Base-by-base conservation (phyloP, 2,329 filamentous ascomycete genomes). In the Ophiognomonia clavigignenti-juglandacearum region DNA sequence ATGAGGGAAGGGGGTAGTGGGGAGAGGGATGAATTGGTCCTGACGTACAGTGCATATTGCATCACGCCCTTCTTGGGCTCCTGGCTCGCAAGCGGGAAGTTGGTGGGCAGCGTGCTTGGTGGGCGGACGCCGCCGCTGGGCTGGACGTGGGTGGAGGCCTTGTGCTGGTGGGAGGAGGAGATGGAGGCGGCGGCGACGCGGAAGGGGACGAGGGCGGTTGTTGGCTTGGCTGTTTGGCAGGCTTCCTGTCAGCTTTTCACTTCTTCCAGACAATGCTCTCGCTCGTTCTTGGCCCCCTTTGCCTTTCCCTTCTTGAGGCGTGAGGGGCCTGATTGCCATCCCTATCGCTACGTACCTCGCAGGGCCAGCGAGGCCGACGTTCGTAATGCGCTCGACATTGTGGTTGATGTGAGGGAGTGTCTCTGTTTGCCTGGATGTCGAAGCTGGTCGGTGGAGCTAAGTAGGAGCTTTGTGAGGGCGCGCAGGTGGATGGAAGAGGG, bases 21-120 rank as follows among this genome's bases (percentile, higher is more conserved):
- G n/a, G n/a, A n/a, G n/a, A n/a, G n/a, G n/a, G n/a, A n/a, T 10
- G 10, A 26, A 8, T 19, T 10, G 13, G 19, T 22, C 18, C 9
- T 13, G 13, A 80, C 86, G 58, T 86, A 92, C 86, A 95, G 76
- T 55, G 87, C 88, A 67, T 90, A 92, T 82, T 95, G 86, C 60
- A 92, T 74, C 50, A 81, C 80, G 59, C 86, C 83, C 75, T 92
- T 88, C 68, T 85, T 88, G 55, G 76, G 76, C 68, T 89, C 84
- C 71, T 95, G 83, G 66, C 85, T 91, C 54, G 85, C 73, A 51
- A 93, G 74, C 54, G 81, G 83, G 48, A 93, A 86, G 70, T 92
- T 85, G 64, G 78, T 79, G 68, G 72, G 63, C 69, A 73, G 62
- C 70, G 75, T 64, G 62, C 82, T 57, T 69, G 77, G 64, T 64